These are phyloP conservation scores for Penicillium macrosclerotiorum DNA, from an alignment of 495 filamentous ascomycete genomes.

Conservation along the genomic window DNA sequence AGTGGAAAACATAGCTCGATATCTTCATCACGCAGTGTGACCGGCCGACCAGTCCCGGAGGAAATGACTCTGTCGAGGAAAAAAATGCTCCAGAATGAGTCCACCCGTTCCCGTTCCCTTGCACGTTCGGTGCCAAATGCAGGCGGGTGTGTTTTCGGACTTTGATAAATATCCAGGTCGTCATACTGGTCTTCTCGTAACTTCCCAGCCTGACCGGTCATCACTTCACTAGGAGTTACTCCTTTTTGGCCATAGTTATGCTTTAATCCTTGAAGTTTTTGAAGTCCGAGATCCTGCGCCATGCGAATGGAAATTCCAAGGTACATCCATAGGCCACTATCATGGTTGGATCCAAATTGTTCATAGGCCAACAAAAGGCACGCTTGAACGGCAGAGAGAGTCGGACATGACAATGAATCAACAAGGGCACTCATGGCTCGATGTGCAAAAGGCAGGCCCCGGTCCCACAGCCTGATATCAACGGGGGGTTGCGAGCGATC, in stretches of 20 bases:
- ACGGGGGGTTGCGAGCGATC: conserved; percentile 42
- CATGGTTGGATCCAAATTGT: conserved; percentile 79
- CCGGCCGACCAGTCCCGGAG: conserved; percentile 75
- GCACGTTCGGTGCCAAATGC: conserved; percentile 43
- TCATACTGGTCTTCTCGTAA: conserved; percentile 44
- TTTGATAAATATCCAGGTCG: conserved; percentile 30
- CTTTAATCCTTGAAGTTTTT: conserved; percentile 71
- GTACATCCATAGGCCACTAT: conserved; percentile 90
- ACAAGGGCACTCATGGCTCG: conserved; percentile 71
- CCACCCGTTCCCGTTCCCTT: conserved; percentile 69
- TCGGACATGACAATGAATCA: conserved; percentile 75
- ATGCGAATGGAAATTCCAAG: conserved; percentile 81
- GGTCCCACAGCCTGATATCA: conserved; percentile 45
- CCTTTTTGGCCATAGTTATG: conserved; percentile 59
- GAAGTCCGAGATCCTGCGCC: conserved; percentile 80
- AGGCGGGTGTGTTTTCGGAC: conserved; percentile 17
- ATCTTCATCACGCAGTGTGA: conserved; percentile 76
- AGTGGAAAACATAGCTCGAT: conserved; percentile 75
- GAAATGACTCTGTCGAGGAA: conserved; percentile 83
- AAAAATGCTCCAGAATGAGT: conserved; percentile 85
- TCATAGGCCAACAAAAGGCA: conserved; percentile 81
- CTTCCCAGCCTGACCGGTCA: conserved; percentile 45
- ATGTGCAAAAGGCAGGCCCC: conserved; percentile 72
- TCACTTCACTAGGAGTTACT: conserved; percentile 51
- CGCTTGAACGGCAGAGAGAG: conserved; percentile 74